Base-by-base conservation (phyloP, 208 protist genomes). In the Wallacemonas sp. region DNA sequence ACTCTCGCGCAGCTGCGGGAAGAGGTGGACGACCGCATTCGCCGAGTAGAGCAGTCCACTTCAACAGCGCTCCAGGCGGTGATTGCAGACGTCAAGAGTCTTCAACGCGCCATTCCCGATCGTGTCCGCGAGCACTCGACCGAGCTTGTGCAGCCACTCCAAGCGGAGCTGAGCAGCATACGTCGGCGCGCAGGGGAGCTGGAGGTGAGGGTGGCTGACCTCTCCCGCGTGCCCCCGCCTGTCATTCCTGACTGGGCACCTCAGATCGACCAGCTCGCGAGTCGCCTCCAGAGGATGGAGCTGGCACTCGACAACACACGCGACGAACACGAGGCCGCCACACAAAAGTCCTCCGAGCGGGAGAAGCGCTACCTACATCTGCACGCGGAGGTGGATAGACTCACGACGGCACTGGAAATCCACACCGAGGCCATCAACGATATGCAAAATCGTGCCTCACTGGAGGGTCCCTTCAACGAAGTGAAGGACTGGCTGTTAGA, bases 401-500 rank as follows among this genome's bases (percentile, higher is more conserved):
- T 60, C 23, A 33, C 12, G n/a, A 16, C 16, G n/a, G 21, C 38
- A 16, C 30, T 87, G 24, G 61, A 80, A 58, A 62, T 52, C 12
- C 80, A 89, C 24, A 62, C 69, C 24, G 66, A 78, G 32, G 64
- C 58, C 26, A 63, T 90, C 1, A 48, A 72, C n/a, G 65, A 75
- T 34, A 57, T 80, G 36, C 74, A 83, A 23, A 71, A 55, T 11
- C 38, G 87, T 32, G 69, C 72, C 54, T 78, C 76, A 1, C 56
- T 90, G 12, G 78, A 92, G 32, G 71, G 76, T 0, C 65, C 78
- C 0, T 93, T 92, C 73, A 61, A 83, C 19, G 90, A 95, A 55
- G 69, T 95, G 57, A 90, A 89, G 61, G 90, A 93, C 61, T 95
- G 90, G 87, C 70, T 95, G 26, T 72, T 66, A 2, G 90, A 93